Evolutionary conservation across 2,329 filamentous ascomycete genomes (phyloP), one percentile per base, ranked within the genome.

Genomic region (Aspergillus sp.): DNA sequence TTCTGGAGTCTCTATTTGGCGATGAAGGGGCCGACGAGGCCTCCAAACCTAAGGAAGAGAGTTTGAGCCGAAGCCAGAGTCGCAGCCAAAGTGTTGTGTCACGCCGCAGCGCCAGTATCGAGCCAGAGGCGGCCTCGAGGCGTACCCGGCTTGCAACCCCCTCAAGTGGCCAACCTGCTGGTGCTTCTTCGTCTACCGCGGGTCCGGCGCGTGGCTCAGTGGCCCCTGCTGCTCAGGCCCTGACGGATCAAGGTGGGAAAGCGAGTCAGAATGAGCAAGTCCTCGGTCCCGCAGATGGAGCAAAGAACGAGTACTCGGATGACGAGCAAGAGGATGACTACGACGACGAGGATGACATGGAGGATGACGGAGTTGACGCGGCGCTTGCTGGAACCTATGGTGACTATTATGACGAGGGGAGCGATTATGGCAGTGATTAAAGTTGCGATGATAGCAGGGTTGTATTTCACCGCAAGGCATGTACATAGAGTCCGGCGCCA

Each of bases 1-100:
- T 78, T 13, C 60, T 79, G 7, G 75, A 78, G 47, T 72, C 73
- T 2, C 60, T 79, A 5, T 79, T 77, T 59, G 76, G 73, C 21
- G 71, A 76, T n/a, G 76, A 78, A 49, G 72, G 67, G 2, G 63
- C 60, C 28, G 68, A 72, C 4, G 68, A 72, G 15, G 50, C 62
- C 4, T 66, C 69, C 30, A 74, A 70, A 38, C 63, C 69, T 5
- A 74, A 75, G 59, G 58, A 61, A 13, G 72, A 69, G 51, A 71
- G 65, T 41, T 60, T 69, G 57, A 70, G 70, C 55, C 69, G 72
- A 15, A 75, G 71, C 60, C 66, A 66, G 53, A 75, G 74, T 59
- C 71, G 74, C 47, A 76, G 75, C 60, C 68, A 70, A 56, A 76
- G 74, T 58, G 66, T 75, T 25, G 53, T 62, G 23, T 74, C 72